These are phyloP conservation scores for Vaccinium vitisidaea DNA, from an alignment of 148 eudicot species.

Conservation along the genomic window DNA sequence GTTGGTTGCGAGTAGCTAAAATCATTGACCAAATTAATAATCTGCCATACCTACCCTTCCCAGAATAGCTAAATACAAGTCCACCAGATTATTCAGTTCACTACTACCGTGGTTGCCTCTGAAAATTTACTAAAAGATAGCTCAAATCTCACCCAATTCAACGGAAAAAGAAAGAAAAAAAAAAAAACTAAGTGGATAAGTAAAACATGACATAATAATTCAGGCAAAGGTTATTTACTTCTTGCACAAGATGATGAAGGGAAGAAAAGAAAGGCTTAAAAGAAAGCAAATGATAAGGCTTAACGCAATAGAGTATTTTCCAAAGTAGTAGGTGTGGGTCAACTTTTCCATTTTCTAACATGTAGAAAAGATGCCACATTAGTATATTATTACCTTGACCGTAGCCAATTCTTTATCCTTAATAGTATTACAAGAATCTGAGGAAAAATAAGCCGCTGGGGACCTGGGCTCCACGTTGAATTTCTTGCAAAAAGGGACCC, in stretches of 20 bases:
- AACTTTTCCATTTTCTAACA: background rate
- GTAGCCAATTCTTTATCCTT: background rate
- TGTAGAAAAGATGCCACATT: background rate
- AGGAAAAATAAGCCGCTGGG: background rate
- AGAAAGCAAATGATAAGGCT: background rate
- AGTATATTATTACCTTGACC: too few relatives aligned
- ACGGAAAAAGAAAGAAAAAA: too few relatives aligned
- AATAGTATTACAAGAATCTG: background rate
- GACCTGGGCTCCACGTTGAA: background rate
- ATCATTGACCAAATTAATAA: background rate
- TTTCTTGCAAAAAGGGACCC: constrained; percentile 26
- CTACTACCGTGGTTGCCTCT: background rate
- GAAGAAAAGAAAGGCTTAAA: too few relatives aligned
- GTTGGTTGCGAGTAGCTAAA: background rate
- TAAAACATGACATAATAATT: background rate
- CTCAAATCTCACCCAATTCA: background rate
- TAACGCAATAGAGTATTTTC: background rate
- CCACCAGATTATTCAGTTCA: background rate
- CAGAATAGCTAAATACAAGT: too few relatives aligned
- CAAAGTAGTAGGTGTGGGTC: background rate
- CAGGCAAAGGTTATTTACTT: background rate
- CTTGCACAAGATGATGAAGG: too few relatives aligned
- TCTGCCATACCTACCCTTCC: background rate
- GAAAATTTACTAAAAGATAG: too few relatives aligned
- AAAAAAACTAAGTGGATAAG: too few relatives aligned